Conservation (phyloP, 2,329 filamentous ascomycete genomes). For the Penicillium janthinellum region DNA sequence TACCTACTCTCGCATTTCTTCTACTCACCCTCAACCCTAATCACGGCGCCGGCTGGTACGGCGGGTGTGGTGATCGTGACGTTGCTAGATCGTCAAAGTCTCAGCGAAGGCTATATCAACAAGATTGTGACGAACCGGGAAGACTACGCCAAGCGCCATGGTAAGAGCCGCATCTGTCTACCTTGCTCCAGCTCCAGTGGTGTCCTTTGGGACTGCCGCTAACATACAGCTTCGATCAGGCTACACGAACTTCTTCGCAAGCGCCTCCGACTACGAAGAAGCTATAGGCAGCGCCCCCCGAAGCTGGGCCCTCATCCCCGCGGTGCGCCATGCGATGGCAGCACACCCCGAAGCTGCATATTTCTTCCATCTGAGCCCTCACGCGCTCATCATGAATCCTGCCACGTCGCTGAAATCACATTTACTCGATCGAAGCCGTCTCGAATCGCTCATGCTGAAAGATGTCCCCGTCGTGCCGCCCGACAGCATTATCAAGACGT, state of each 20-base stretch:
- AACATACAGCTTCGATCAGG: slow-evolving; percentile 53
- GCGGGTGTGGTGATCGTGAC: slow-evolving; percentile 77
- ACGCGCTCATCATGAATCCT: slow-evolving; percentile 87
- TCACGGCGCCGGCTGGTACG: slow-evolving; percentile 32
- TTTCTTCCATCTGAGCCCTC: slow-evolving; percentile 84
- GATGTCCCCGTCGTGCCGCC: slow-evolving; percentile 88
- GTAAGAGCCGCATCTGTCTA: slow-evolving; percentile 53
- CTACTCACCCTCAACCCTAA: slow-evolving; percentile 30
- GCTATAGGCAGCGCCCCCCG: slow-evolving; percentile 45
- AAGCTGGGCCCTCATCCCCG: slow-evolving; percentile 70
- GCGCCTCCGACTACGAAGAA: slow-evolving; percentile 68
- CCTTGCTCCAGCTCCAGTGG: neutral
- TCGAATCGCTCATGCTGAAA: slow-evolving; percentile 80
- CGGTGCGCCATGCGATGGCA: slow-evolving; percentile 85
- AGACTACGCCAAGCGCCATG: slow-evolving; percentile 82
- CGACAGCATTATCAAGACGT: slow-evolving; percentile 96
- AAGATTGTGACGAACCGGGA: slow-evolving; percentile 79
- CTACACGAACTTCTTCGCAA: slow-evolving; percentile 82
- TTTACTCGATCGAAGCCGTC: slow-evolving; percentile 65
- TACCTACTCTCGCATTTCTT: slow-evolving; percentile 59
- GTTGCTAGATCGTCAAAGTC: slow-evolving; percentile 68
- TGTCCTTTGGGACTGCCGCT: neutral
- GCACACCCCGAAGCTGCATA: slow-evolving; percentile 74
- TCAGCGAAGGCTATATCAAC: slow-evolving; percentile 68
- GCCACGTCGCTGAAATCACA: slow-evolving; percentile 68